These are phyloP conservation scores for Triticum monococcum DNA, from an alignment of 176 grass and related monocot species.

Conservation along the genomic window DNA sequence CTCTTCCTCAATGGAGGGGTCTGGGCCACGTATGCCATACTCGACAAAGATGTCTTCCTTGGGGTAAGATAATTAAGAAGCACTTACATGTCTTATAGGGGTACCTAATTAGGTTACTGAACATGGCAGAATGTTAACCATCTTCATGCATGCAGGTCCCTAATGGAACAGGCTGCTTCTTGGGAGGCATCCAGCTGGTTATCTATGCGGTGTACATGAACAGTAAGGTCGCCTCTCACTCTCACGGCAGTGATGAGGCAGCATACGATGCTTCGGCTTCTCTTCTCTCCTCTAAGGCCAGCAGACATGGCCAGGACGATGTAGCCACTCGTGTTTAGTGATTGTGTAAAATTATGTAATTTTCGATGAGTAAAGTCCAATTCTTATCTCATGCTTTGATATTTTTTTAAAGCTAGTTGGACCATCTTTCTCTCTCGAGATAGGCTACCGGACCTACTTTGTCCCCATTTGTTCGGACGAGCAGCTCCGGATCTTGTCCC, in stretches of 20 bases:
- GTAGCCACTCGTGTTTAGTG: neutral
- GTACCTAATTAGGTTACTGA: neutral
- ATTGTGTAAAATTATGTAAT: neutral
- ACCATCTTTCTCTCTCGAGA: no score
- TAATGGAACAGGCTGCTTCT: conserved; percentile 69
- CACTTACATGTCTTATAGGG: neutral
- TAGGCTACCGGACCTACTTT: no score
- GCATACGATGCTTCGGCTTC: neutral
- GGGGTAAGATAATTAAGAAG: conserved; percentile 33
- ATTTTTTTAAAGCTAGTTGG: no score
- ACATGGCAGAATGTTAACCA: neutral
- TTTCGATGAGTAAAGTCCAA: neutral
- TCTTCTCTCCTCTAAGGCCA: neutral
- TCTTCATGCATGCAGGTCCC: conserved; percentile 40
- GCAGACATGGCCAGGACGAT: neutral
- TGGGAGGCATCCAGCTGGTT: conserved; percentile 63
- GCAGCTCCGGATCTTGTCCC: no score
- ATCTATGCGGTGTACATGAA: conserved; percentile 60
- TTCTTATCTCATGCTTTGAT: neutral
- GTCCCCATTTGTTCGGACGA: no score
- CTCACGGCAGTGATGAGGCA: neutral
- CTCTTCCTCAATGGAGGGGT: conserved; percentile 75
- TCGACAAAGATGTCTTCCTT: conserved; percentile 56
- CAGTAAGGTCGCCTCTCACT: neutral
- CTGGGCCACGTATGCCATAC: conserved; percentile 55